Evolutionary conservation across 495 filamentous ascomycete genomes (phyloP), one percentile per base, ranked within the genome.

Genomic region (Trichoderma orchidacearum): DNA sequence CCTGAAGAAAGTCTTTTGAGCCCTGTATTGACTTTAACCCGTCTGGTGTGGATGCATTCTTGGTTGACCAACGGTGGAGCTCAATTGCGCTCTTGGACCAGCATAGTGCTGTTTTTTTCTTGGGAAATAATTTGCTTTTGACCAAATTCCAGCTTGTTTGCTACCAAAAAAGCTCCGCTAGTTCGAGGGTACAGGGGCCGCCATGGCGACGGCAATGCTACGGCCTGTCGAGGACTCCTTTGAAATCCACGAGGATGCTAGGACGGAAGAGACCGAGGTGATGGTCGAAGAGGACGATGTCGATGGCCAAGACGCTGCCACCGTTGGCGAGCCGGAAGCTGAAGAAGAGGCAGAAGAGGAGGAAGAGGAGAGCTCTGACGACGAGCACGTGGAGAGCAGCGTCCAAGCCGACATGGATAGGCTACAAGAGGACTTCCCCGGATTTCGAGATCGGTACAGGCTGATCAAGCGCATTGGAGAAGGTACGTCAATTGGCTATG

Each of bases 381-480:
- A 85, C 18, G 80, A 86, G 57, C 76, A 80, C 34, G 74, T 93
- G 27, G 87, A 95, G 63, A 73, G 82, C 27, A 75, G 72, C 3
- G 85, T 95, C 36, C 79, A 76, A 45, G 82, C 90, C 34, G 93
- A 99, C 65, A 97, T 99, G 82, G 80, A 77, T 29, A 86, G 80
- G 58, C 81, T 99, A 36, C 83, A 94, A 60, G 73, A 85, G 11
- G 85, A 80, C 25, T 96, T 97, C 62, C 80, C 81, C 27, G 85
- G 85, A n/a, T 91, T 96, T 58, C 85, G 82, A 34, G 75, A 85
- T 55, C 79, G 80, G 31, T 99, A 89, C 70, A 84, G 93, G 28
- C 70, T 99, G 52, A 90, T 99, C 62, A 96, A 96, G 72, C 85
- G 91, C 53, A 97, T 99, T 62, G 93, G 93, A 59, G 93, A 97